Evolutionary conservation across 768 basidiomycete species (phyloP), one percentile per base, ranked within the genome.

Genomic region (Termitomyces sp.): DNA sequence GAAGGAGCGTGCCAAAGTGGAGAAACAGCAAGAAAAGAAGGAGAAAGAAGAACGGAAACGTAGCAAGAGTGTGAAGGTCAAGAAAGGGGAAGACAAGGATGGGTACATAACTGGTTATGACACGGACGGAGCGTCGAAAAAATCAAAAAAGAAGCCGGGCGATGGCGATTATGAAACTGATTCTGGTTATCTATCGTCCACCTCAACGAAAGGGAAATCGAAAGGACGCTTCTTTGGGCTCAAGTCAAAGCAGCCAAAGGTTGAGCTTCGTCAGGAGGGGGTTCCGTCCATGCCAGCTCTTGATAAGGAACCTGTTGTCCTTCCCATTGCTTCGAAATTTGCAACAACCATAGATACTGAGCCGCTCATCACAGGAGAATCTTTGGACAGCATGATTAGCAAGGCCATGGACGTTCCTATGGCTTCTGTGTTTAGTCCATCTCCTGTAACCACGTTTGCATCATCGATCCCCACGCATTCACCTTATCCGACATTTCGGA

Each of bases 281-380:
- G 53, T 55, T 20, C 72, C 66, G 0, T 62, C 64, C 9, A 58
- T 69, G 53, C 70, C 69, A 14, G 36, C 56, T 38, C 28, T 61
- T 18, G 66, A 66, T 24, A 71, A 63, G 49, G 71, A 71, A 40
- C 63, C 68, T 1, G 64, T 76, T 33, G 64, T 70, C 8, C 71
- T 80, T 22, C 80, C 80, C 24, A 81, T 81, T 56, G 80, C 80
- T 4, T 75, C 71, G 18, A 69, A 70, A 58, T 83, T 81, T 61
- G 80, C 76, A 12, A 78, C 75, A 1, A 73, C 73, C 6, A 54
- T 71, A 24, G 62, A 54, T 40, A 33, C 58, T n/a, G 58, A 49
- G 13, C 53, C 56, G 6, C 50, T 46, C 24, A 53, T 45, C 13
- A 45, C 53, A 30, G 65, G 58, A 32, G 56, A 57, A 36, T 53